These are phyloP conservation scores for Quercus gilva DNA, from an alignment of 306 rosid genomes.

Conservation along the genomic window DNA sequence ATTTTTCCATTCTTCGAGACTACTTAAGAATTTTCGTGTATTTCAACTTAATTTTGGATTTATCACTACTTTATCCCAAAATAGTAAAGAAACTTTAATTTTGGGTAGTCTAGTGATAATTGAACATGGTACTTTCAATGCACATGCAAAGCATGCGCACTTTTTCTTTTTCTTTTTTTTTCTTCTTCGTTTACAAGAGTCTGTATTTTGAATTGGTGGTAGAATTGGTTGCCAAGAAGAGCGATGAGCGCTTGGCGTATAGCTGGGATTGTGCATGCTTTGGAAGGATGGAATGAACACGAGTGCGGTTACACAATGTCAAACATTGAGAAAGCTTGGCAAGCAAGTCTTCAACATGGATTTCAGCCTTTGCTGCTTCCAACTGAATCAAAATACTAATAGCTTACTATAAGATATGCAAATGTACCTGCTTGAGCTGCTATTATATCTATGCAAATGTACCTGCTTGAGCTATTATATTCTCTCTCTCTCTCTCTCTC, in stretches of 20 bases:
- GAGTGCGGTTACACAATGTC: constrained; percentile 34
- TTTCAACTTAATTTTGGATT: no score
- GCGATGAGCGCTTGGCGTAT: constrained; percentile 53
- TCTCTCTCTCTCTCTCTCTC: no score
- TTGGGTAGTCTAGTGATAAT: background rate
- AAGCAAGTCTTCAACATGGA: constrained; percentile 40
- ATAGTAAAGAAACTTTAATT: constrained; percentile 9
- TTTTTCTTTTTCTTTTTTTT: background rate
- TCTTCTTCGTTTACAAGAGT: background rate
- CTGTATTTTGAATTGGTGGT: background rate
- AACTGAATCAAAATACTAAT: background rate
- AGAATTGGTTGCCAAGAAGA: constrained; percentile 39
- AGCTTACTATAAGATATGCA: background rate
- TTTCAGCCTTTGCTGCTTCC: constrained; percentile 34
- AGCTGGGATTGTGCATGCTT: constrained; percentile 33
- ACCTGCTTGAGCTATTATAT: no score
- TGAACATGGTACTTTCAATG: background rate
- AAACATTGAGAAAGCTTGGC: constrained; percentile 31
- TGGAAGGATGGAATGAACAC: constrained; percentile 40
- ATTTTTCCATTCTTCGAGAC: no score
- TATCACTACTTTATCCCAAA: no score
- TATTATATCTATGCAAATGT: no score
- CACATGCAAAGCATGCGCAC: background rate
- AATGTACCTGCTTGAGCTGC: no score
- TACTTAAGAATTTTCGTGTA: no score